Percentiles rank a stretch among this genome's conserved stretches.
Evolutionary conservation across 345 rosid genomes (phyloP).

Genomic region (Camelina neglecta): DNA sequence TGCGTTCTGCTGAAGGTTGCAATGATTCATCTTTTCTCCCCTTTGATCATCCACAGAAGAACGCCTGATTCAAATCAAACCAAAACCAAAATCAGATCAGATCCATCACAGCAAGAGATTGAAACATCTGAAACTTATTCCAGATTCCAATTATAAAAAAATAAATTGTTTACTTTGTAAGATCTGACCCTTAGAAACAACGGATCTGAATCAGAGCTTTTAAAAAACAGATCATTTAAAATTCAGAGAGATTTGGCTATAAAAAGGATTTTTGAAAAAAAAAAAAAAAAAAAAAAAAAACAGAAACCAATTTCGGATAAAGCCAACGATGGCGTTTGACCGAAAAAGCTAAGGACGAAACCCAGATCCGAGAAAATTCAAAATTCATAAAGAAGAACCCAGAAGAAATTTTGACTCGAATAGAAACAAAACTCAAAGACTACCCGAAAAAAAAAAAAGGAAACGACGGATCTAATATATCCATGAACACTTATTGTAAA

Average conservation of each 20-base stretch:
- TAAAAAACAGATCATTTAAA: too few relatives aligned
- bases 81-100: conserved; percentile 6
- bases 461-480: conserved; percentile 36
- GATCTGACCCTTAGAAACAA: conserved; percentile 2
- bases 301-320: conserved; percentile 13
- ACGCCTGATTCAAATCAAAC: conserved; percentile 46
- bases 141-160: background rate
- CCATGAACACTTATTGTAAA: background rate
- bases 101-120: background rate
- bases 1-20: conserved; percentile 78
- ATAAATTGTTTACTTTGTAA: conserved; percentile 19
- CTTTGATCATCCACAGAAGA: conserved; percentile 50
- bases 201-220: conserved; percentile 19
- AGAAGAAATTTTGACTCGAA: conserved; percentile 6
- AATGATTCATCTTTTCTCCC: conserved; percentile 64
- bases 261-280: too few relatives aligned
- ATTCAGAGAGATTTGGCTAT: too few relatives aligned
- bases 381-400: background rate
- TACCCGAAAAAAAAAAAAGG: background rate
- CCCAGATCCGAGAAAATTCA: conserved; percentile 29
- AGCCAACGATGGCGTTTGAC: conserved; percentile 31
- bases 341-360: background rate
- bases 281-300: background rate
- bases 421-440: background rate
- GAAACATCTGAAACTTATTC: background rate